Percentiles rank a stretch among this genome's conserved stretches.
Evolutionary conservation across 2,329 filamentous ascomycete species (phyloP).

Genomic region (Alternaria ventricosa): DNA sequence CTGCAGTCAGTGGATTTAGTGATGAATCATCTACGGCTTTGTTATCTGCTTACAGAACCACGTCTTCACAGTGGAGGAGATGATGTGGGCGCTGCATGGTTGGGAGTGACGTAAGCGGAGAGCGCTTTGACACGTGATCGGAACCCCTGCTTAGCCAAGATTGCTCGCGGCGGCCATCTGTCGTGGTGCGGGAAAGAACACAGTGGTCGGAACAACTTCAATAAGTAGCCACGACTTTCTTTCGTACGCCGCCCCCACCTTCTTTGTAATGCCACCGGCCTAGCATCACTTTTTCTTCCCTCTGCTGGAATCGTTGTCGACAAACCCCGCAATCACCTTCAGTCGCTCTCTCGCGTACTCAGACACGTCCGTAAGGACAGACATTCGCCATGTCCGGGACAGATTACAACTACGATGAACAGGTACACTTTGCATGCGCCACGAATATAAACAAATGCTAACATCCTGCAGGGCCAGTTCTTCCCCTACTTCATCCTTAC

Average conservation of each 20-base stretch:
- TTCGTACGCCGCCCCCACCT: conserved; percentile 28
- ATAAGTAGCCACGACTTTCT: conserved; percentile 34
- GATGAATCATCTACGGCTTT: neutral
- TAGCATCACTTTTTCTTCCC: conserved; percentile 17
- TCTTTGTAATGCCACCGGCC: conserved; percentile 27
- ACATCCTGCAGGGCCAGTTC: conserved; percentile 76
- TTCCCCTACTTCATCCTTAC: conserved; percentile 99
- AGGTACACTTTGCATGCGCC: conserved; percentile 59
- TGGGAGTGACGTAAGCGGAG: conserved; percentile 17
- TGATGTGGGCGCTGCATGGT: neutral
- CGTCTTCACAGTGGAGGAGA: neutral
- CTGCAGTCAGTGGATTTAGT: neutral
- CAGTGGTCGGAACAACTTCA: conserved; percentile 37
- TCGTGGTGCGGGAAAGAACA: conserved; percentile 32
- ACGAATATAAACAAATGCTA: conserved; percentile 10
- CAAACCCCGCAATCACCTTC: conserved; percentile 20
- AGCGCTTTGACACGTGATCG: conserved; percentile 10
- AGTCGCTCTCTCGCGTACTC: conserved; percentile 23
- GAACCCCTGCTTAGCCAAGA: conserved; percentile 19
- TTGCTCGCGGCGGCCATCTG: conserved; percentile 31
- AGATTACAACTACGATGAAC: conserved; percentile 98
- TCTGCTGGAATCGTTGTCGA: conserved; percentile 24
- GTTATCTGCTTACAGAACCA: neutral
- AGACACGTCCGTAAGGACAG: conserved; percentile 25
- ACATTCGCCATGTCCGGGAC: conserved; percentile 56